Evolutionary conservation across 371 early-diverging fungal species (phyloP), one percentile per base, ranked within the genome.

Genomic region (Rhizopus microsporus): DNA sequence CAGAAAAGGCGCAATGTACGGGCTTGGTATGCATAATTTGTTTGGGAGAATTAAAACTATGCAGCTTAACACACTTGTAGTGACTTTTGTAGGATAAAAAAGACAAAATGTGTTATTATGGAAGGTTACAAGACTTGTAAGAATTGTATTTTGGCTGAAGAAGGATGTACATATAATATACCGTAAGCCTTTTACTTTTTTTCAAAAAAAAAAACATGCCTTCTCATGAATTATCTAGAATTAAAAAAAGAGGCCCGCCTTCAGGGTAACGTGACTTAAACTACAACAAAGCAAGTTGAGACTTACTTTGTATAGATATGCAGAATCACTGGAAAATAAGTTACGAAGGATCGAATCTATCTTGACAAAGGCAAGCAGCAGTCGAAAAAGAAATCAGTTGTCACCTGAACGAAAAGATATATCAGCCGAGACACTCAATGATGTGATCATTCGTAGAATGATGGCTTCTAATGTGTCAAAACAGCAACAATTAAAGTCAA

Each of bases 11-110:
- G 23, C 23, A 23, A 23, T 23, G 23, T 23, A 23, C 23, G 23
- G 2, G 23, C 23, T 23, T 23, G 23, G 23, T 23, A 23, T 23
- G 23, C 23, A 23, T 23, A 23, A n/a, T n/a, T 23, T 1, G 1
- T 23, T 23, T 23, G 2, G 23, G 2, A 2, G 23, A 23, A 23
- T 23, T 1, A 23, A 23, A 23, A 23, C 1, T 2, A 23, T 23
- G 1, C 23, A 23, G 23, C 23, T 23, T 23, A 23, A 1, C 23
- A 23, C 23, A 23, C 2, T 23, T 23, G 23, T 30, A 68, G 69
- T 49, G 69, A 69, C 32, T 52, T 51, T 17, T 69, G 69, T 49
- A 51, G 63, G 33, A 45, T 59, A 5, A 69, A 66, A 34, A 69
- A 69, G 50, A 55, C 59, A 12, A 65, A 57, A 38, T 69, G 69